Percentiles rank a stretch among this genome's conserved stretches.
Evolutionary conservation across 139 green algal species (phyloP).

Genomic region (Volvox reticuliferus): DNA sequence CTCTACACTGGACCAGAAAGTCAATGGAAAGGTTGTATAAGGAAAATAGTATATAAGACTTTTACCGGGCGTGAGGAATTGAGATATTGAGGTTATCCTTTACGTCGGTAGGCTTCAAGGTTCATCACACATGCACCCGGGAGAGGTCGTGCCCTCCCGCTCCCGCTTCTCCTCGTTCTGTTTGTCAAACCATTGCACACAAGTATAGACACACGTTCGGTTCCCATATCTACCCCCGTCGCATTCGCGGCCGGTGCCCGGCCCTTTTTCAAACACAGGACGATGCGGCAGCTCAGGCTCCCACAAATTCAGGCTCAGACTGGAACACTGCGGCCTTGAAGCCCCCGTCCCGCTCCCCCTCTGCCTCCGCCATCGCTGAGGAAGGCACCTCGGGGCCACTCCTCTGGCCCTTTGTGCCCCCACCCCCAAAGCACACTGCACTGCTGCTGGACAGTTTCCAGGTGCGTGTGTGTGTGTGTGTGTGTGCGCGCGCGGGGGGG

Average conservation of each 20-base stretch:
- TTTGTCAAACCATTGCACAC: too few species aligned
- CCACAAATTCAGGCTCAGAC: not conserved
- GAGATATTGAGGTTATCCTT: too few species aligned
- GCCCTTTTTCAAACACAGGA: not conserved
- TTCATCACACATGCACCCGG: too few species aligned
- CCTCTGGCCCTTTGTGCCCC: not conserved
- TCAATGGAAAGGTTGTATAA: too few species aligned
- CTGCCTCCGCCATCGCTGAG: not conserved
- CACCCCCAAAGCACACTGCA: not conserved
- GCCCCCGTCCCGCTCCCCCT: not conserved
- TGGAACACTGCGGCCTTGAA: not conserved
- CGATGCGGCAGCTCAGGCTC: not conserved
- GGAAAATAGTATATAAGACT: too few species aligned
- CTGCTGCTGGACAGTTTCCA: conserved; percentile 40
- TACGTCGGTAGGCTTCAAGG: too few species aligned
- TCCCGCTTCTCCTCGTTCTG: too few species aligned
- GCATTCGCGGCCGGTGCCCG: too few species aligned
- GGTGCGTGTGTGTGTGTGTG: not conserved
- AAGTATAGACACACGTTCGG: not conserved
- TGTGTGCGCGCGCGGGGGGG: not conserved
- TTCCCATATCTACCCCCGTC: too few species aligned
- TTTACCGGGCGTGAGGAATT: too few species aligned
- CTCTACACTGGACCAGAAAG: too few species aligned
- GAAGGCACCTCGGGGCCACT: not conserved
- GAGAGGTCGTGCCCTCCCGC: too few species aligned